Base-by-base conservation (phyloP, 345 rosid species). In the Boechera divaricarpa region DNA sequence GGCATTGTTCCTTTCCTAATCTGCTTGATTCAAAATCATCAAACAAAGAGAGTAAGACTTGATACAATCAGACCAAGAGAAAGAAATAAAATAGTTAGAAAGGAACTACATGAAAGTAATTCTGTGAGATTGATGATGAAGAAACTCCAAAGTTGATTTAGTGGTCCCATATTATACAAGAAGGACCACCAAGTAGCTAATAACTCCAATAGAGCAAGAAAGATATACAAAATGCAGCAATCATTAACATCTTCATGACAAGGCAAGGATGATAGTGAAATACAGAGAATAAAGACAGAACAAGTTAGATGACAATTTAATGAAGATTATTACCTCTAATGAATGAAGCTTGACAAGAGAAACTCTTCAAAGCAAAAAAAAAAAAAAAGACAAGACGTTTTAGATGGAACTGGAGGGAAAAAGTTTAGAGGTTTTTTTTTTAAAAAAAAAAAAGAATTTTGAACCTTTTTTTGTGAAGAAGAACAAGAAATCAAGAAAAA, bases 1-100 rank as follows among this genome's bases (percentile, higher is more conserved):
- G 73, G 90, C 81, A 76, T 79, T 81, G 54, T 75, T 86, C 80
- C 81, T 76, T 76, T 76, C 56, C 63, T 41, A 76, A 53, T 42
- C 75, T 53, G 57, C 39, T 68, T 38, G 72, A 63, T 11, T 24
- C 31, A 47, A 44, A 4, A 29, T 8, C 72, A 74, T 7, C 41
- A 59, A 7, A 67, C 6, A 15, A 26, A 62, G 63, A 54, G 32
- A 39, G 49, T 16, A 32, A 45, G 18, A 33, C 21, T 47, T 47
- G 52, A 63, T n/a, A 15, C 39, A 57, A 65, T 12, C 44, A 60
- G 15, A 59, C 2, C n/a, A 28, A 63, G 55, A 44, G 13, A 41
- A 35, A 35, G 78, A 75, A 12, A 16, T 60, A 39, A 39, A 67
- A 53, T 32, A 3, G n/a, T 6, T 9, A 60, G 56, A 52, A 61